phyloP scores from a whole-genome alignment of 2,329 filamentous ascomycete genomes.

The Meredithiella fracta region DNA sequence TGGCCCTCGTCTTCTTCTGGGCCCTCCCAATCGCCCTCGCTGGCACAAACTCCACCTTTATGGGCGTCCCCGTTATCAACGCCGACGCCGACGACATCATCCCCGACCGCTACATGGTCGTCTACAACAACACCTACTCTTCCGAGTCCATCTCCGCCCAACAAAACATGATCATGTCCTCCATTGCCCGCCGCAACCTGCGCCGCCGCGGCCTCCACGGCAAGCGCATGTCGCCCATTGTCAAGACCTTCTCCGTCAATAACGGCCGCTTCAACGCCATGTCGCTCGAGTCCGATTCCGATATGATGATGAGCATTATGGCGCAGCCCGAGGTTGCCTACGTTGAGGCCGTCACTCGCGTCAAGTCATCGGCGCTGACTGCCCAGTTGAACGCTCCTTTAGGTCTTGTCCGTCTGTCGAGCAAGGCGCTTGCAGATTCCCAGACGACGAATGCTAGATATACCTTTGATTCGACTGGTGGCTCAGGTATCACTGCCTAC shows the following conservation, averaged over 20 bases:
- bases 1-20: conserved; percentile 16
- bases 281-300: conserved; percentile 34
- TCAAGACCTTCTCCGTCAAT: conserved; percentile 31
- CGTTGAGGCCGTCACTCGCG: conserved; percentile 35
- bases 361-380: conserved; percentile 28
- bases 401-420: conserved; percentile 38
- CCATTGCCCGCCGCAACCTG: conserved; percentile 41
- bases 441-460: conserved; percentile 23
- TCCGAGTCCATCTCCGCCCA: conserved; percentile 33
- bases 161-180: conserved; percentile 29
- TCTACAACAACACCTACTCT: conserved; percentile 40
- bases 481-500: conserved; percentile 42
- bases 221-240: conserved; percentile 29
- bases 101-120: conserved; percentile 45
- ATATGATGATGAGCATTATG: conserved; percentile 33
- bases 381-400: conserved; percentile 37
- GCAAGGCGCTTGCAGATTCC: conserved; percentile 21
- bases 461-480: conserved; percentile 35
- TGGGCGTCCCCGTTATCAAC: conserved; percentile 35
- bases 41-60: conserved; percentile 17
- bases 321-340: conserved; percentile 33
- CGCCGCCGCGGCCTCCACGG: conserved; percentile 33
- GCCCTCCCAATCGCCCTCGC: conserved; percentile 32
- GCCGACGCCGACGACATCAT: conserved; percentile 31
- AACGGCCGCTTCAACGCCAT: conserved; percentile 33